phyloP scores from a whole-genome alignment of 805 yeast genomes.

The Hemisphaericaspora nanyangensis region DNA sequence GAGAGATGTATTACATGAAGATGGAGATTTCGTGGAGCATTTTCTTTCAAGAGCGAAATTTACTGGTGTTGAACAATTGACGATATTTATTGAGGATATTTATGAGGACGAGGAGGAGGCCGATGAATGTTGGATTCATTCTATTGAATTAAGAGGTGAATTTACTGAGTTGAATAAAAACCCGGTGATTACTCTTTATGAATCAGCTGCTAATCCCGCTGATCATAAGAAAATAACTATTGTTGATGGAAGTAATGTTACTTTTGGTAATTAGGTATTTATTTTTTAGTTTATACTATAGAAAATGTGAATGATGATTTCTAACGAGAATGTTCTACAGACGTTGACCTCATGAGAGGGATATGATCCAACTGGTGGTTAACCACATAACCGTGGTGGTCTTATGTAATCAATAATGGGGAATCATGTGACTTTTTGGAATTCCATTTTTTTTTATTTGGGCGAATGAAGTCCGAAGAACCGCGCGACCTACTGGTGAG shows the following conservation, averaged over 20 bases:
- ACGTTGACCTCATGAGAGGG: too few species aligned
- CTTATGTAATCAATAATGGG: too few species aligned
- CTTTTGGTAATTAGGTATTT: slow-evolving; percentile 1
- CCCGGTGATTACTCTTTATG: slow-evolving; percentile 77
- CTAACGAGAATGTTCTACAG: too few species aligned
- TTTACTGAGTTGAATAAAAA: slow-evolving; percentile 52
- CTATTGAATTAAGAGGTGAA: slow-evolving; percentile 79
- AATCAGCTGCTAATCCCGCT: slow-evolving; percentile 87
- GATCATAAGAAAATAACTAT: slow-evolving; percentile 57
- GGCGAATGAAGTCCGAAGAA: slow-evolving; percentile 8
- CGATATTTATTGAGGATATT: slow-evolving; percentile 65
- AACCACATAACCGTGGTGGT: too few species aligned
- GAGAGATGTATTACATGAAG: slow-evolving; percentile 28
- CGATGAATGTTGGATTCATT: slow-evolving; percentile 55
- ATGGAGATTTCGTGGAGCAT: slow-evolving; percentile 72
- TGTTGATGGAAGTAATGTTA: slow-evolving; percentile 2
- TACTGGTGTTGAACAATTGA: slow-evolving; percentile 63
- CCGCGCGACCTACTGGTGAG: slow-evolving; percentile 8
- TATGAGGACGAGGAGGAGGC: slow-evolving; percentile 44
- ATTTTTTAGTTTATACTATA: neutral
- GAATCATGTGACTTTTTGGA: neutral
- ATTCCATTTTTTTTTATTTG: too few species aligned
- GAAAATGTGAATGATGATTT: too few species aligned
- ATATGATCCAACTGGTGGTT: too few species aligned
- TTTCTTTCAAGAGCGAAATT: slow-evolving; percentile 71